Percentiles rank a stretch among this genome's conserved stretches.
Evolutionary conservation across 129 eudicot genomes (phyloP).

Genomic region (Chrysanthemum lavandulifolium): DNA sequence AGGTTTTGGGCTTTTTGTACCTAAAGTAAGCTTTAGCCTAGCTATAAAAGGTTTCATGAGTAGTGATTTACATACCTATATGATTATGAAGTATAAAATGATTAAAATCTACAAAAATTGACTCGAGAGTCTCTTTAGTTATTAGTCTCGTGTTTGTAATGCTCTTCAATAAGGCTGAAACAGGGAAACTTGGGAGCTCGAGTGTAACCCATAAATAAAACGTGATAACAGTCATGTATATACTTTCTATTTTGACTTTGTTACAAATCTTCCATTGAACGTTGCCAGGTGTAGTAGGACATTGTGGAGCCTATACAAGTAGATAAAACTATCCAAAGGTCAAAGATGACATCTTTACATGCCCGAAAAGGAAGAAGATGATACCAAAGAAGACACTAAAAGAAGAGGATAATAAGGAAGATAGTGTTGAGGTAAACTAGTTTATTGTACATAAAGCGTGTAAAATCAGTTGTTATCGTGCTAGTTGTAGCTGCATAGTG

Average conservation of each 20-base stretch:
- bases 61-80: not conserved
- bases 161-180: not conserved
- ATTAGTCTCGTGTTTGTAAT: not conserved
- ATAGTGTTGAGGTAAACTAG: not conserved
- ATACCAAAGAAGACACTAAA: no score
- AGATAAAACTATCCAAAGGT: no score
- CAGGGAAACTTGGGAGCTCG: not conserved
- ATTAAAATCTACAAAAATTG: not conserved
- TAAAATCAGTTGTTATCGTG: not conserved
- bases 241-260: not conserved
- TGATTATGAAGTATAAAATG: not conserved
- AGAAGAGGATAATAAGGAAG: not conserved
- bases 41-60: not conserved
- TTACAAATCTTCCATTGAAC: not conserved
- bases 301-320: no score
- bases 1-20: not conserved
- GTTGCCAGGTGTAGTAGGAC: no score
- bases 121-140: not conserved
- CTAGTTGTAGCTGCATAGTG: not conserved
- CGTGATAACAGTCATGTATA: not conserved
- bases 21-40: not conserved
- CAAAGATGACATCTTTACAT: no score
- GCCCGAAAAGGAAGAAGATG: no score
- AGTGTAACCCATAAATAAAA: not conserved
- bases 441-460: not conserved